A percentile compares a stretch with the other conserved stretches of the same genome.
phyloP scores from a whole-genome alignment of 495 filamentous ascomycete genomes.

The Podospora pseudopauciseta region DNA sequence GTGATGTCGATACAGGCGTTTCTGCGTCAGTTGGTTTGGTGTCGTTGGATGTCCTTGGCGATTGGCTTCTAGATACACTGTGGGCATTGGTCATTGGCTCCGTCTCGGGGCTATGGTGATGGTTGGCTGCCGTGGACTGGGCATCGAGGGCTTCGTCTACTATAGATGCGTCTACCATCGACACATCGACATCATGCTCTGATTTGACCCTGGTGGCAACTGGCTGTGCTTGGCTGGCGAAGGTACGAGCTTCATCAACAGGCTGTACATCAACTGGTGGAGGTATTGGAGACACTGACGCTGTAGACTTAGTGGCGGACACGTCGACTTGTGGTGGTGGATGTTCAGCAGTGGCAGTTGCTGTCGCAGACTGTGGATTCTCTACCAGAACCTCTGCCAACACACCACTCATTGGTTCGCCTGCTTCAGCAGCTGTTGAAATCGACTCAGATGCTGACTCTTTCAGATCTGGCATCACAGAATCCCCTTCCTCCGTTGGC shows the following conservation, averaged over 20 bases:
- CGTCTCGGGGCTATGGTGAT: conserved; percentile 34
- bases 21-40: conserved; percentile 67
- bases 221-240: neutral
- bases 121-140: conserved; percentile 15
- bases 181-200: conserved; percentile 46
- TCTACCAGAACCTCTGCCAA: neutral
- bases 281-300: neutral
- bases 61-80: conserved; percentile 47
- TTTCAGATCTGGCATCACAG: conserved; percentile 37
- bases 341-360: neutral
- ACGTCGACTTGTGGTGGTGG: neutral
- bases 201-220: conserved; percentile 21
- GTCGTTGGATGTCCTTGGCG: conserved; percentile 60
- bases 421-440: neutral
- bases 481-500: conserved; percentile 13
- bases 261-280: neutral
- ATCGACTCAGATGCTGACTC: conserved; percentile 10
- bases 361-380: neutral
- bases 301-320: neutral
- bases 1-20: conserved; percentile 60
- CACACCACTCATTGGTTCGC: neutral
- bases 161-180: conserved; percentile 42
- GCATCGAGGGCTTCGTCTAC: conserved; percentile 27
- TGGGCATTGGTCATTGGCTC: conserved; percentile 35
- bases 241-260: neutral